Evolutionary conservation across 371 early-diverging fungal species (phyloP), one percentile per base, ranked within the genome.

Genomic region (Apophysomyces variabilis): DNA sequence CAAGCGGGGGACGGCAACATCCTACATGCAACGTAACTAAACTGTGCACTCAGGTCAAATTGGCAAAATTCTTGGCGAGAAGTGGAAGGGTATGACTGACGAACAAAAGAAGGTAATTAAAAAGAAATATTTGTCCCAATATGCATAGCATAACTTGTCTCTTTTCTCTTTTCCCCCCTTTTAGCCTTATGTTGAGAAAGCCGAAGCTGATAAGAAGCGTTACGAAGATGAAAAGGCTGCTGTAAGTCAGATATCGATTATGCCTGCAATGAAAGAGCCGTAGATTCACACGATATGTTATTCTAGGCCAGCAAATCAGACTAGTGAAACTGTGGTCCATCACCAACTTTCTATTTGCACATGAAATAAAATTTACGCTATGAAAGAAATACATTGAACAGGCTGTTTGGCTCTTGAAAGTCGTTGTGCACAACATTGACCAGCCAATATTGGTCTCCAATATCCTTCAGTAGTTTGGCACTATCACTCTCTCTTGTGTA

Each of bases 351-450:
- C 56, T 36, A 47, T 21, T 5, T 60, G 32, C 41, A 26, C 38
- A 58, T 37, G 37, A 7, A 58, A 64, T 26, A 50, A 50, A 58
- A 57, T 56, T 62, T 57, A 38, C 60, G 59, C 62, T 66, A 72
- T 41, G 79, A 69, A 12, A 79, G 68, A 66, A 82, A 76, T 3
- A 82, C 64, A 59, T 85, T 69, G 71, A 87, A 90, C 45, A 90
- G 72, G 21, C 74, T 74, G 57, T 88, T 78, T 7, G 88, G 67
- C 32, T 82, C 68, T 61, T 86, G 76, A 67, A 86, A 96, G 75
- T 98, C 93, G 79, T 97, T 94, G 77, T 96, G 91, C 3, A 97
- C 95, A 7, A 97, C 87, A 68, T 95, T 97, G 58, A 96, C 81
- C 61, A 98, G 80, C 91, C 91, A 97, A 76, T 92, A 93, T 41